These are phyloP conservation scores for Tilletia indica DNA, from an alignment of 1,284 basidiomycete genomes.

Conservation along the genomic window DNA sequence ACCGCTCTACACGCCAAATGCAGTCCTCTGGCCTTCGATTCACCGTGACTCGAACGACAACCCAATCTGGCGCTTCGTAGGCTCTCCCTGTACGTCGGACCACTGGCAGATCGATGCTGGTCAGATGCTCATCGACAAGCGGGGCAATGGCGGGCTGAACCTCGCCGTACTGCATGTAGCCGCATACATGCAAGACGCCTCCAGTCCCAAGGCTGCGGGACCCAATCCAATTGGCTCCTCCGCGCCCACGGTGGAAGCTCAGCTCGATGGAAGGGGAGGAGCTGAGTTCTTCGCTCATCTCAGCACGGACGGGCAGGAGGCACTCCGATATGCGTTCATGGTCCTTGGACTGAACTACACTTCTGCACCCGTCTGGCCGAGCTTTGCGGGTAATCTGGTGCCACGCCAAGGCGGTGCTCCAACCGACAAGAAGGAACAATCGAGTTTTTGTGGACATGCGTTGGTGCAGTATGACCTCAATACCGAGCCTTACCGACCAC, in stretches of 20 bases:
- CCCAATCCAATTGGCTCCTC: conserved; percentile 24
- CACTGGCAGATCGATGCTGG: conserved; percentile 60
- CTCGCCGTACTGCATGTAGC: conserved; percentile 59
- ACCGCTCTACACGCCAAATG: conserved; percentile 52
- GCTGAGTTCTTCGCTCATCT: conserved; percentile 8
- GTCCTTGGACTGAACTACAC: conserved; percentile 16
- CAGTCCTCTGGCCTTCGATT: conserved; percentile 61
- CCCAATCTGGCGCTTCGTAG: conserved; percentile 60
- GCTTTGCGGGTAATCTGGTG: conserved; percentile 10
- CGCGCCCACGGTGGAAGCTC: conserved; percentile 1
- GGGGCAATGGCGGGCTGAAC: conserved; percentile 59
- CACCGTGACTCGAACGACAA: conserved; percentile 60
- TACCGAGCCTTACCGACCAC: neutral
- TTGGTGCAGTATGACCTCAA: neutral
- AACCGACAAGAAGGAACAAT: neutral
- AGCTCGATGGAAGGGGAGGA: conserved; percentile 1
- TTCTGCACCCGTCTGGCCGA: conserved; percentile 12
- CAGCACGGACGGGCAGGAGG: conserved; percentile 4
- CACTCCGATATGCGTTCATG: conserved; percentile 15
- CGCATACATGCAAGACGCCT: conserved; percentile 58
- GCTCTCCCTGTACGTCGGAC: conserved; percentile 57
- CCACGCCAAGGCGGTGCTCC: neutral
- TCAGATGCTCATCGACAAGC: conserved; percentile 60
- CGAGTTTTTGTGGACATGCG: conserved; percentile 10
- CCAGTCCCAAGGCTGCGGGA: conserved; percentile 59